These are phyloP conservation scores for Pseudocercospora pini-densiflorae DNA, from an alignment of 2,329 filamentous ascomycete species.

Conservation along the genomic window DNA sequence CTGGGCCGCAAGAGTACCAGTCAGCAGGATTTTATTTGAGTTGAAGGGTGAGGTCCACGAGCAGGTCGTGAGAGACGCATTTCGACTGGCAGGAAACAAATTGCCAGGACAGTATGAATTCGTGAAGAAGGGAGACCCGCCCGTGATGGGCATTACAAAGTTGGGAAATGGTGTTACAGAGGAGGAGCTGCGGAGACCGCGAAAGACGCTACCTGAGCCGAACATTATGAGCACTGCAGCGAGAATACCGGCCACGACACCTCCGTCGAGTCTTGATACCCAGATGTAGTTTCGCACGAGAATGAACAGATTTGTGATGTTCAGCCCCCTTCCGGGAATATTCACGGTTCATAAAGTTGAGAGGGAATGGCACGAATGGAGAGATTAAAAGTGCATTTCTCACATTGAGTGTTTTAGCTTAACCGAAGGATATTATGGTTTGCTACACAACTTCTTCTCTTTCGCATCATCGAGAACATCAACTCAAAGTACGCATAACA, in stretches of 20 bases:
- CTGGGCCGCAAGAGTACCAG: slow-evolving; percentile 87
- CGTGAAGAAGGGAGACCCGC: slow-evolving; percentile 86
- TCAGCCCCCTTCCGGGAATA: background rate
- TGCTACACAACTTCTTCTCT: background rate
- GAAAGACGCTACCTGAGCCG: slow-evolving; percentile 32
- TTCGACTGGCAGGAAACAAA: slow-evolving; percentile 92
- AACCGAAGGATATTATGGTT: background rate
- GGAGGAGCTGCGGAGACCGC: slow-evolving; percentile 80
- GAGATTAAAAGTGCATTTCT: background rate
- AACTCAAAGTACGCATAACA: background rate
- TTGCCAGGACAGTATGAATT: slow-evolving; percentile 91
- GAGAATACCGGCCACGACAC: slow-evolving; percentile 34
- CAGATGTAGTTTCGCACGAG: background rate
- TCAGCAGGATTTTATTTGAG: slow-evolving; percentile 92
- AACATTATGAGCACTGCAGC: slow-evolving; percentile 35
- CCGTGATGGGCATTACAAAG: slow-evolving; percentile 92
- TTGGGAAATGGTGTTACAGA: slow-evolving; percentile 78
- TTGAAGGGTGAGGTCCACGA: slow-evolving; percentile 91
- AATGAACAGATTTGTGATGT: background rate
- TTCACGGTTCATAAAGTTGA: background rate
- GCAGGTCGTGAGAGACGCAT: slow-evolving; percentile 90
- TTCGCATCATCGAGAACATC: background rate
- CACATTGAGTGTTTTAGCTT: background rate
- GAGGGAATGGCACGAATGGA: background rate
- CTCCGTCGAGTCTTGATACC: slow-evolving; percentile 7